Conservation (phyloP, 1,284 basidiomycete genomes). For the Waitea zeae region DNA sequence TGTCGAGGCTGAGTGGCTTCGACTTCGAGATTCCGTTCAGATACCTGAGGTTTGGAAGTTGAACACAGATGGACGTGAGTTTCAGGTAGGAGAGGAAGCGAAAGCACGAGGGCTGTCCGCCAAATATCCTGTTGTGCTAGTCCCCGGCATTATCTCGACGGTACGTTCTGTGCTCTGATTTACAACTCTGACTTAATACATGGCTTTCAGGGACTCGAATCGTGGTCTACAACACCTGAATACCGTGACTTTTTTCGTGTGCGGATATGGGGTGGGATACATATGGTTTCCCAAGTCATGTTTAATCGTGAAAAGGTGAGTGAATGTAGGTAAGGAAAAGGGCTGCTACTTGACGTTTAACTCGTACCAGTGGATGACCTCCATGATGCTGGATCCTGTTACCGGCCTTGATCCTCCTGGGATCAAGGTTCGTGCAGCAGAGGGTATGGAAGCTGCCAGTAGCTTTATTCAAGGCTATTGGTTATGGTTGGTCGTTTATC, state of each 20-base stretch:
- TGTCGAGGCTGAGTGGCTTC: conserved; percentile 51
- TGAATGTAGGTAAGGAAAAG: not conserved
- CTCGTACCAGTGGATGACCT: conserved; percentile 54
- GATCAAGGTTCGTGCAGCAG: conserved; percentile 83
- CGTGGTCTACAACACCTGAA: conserved; percentile 72
- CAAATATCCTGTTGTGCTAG: conserved; percentile 62
- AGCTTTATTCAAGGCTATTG: conserved; percentile 91
- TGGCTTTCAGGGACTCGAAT: conserved; percentile 63
- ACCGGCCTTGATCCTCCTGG: conserved; percentile 86
- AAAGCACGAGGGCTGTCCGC: conserved; percentile 50
- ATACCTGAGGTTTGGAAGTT: conserved; percentile 70
- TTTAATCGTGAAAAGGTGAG: conserved; percentile 52
- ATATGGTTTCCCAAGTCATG: conserved; percentile 76
- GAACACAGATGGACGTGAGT: conserved; percentile 70
- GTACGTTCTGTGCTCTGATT: conserved; percentile 18
- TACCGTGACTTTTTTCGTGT: conserved; percentile 70
- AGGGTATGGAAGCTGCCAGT: conserved; percentile 81
- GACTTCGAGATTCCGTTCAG: conserved; percentile 27
- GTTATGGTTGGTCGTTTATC: conserved; percentile 53
- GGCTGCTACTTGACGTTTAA: not conserved
- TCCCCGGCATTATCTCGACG: conserved; percentile 69
- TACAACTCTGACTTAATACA: not conserved
- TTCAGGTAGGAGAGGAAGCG: conserved; percentile 65
- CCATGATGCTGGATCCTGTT: conserved; percentile 80
- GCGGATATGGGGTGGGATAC: conserved; percentile 75